These are phyloP conservation scores for Chlamydomonas incerta DNA, from an alignment of 139 green algal species.

Conservation along the genomic window DNA sequence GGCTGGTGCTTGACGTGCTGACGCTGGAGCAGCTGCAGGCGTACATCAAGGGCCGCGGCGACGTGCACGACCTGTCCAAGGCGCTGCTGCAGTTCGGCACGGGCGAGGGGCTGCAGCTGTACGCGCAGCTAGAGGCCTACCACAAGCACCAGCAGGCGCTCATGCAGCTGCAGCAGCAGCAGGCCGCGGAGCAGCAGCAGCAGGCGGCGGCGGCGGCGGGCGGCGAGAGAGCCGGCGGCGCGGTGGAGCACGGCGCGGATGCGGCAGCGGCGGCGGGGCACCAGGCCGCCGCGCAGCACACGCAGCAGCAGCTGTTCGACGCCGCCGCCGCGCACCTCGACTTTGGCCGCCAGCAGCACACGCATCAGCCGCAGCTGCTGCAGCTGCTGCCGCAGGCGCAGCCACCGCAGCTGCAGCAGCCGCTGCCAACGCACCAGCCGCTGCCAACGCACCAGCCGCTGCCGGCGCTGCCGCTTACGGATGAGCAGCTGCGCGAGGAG, in stretches of 20 bases:
- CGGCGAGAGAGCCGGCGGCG: too few relatives aligned
- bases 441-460: not conserved
- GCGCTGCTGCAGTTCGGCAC: slow-evolving; percentile 28
- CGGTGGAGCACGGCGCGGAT: too few relatives aligned
- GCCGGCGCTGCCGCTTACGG: not conserved
- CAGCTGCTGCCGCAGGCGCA: not conserved
- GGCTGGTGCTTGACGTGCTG: slow-evolving; percentile 8
- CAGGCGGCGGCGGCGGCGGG: not conserved
- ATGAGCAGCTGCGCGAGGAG: too few relatives aligned
- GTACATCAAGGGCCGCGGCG: slow-evolving; percentile 36
- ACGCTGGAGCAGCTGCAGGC: slow-evolving; percentile 37
- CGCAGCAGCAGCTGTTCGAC: not conserved
- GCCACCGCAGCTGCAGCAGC: not conserved
- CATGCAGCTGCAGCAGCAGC: not conserved
- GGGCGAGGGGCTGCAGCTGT: not conserved
- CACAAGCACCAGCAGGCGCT: not conserved
- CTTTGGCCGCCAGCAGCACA: not conserved
- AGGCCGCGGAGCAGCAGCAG: not conserved
- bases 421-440: not conserved
- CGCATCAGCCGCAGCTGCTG: not conserved
- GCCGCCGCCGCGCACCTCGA: not conserved
- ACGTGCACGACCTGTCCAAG: slow-evolving; percentile 30
- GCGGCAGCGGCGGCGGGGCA: too few relatives aligned
- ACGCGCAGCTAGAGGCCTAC: slow-evolving; percentile 15
- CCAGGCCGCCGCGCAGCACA: too few relatives aligned